A percentile compares a stretch with the other conserved stretches of the same genome.
Evolutionary conservation across 805 yeast species (phyloP).

Genomic region (Cyberlindnera mycetangii): DNA sequence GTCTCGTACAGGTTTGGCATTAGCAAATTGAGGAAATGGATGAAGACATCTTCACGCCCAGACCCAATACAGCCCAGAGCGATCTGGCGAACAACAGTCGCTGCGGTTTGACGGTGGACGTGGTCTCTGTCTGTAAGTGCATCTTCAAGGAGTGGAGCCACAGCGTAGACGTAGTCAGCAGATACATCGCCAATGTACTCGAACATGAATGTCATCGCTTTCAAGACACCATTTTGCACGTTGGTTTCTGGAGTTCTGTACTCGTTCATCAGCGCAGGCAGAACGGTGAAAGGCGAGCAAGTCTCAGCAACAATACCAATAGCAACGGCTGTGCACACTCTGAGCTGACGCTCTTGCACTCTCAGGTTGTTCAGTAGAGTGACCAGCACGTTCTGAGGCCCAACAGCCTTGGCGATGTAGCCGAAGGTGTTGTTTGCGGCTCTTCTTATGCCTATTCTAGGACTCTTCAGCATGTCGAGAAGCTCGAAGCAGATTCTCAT

Average conservation of each 20-base stretch:
- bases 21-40: conserved; percentile 76
- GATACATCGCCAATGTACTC: conserved; percentile 86
- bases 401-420: conserved; percentile 83
- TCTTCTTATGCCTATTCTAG: conserved; percentile 69
- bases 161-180: conserved; percentile 76
- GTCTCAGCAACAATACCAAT: conserved; percentile 94
- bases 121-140: conserved; percentile 88
- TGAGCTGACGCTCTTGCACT: conserved; percentile 92
- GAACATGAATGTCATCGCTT: conserved; percentile 85
- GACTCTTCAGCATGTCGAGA: conserved; percentile 82
- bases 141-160: conserved; percentile 78
- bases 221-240: conserved; percentile 93
- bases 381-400: conserved; percentile 91
- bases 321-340: conserved; percentile 98
- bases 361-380: conserved; percentile 79
- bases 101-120: conserved; percentile 94
- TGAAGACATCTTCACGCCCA: conserved; percentile 77
- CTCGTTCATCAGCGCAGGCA: conserved; percentile 95
- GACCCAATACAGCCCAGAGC: conserved; percentile 75
- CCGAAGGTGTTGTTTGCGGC: conserved; percentile 93
- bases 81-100: conserved; percentile 78
- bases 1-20: conserved; percentile 91
- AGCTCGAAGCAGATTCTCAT: conserved; percentile 92
- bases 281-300: conserved; percentile 87
- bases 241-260: conserved; percentile 88